Percentiles rank a stretch among this genome's conserved stretches.
phyloP scores from a whole-genome alignment of 129 eudicot species.

The Rutidosis leptorrhynchoides region DNA sequence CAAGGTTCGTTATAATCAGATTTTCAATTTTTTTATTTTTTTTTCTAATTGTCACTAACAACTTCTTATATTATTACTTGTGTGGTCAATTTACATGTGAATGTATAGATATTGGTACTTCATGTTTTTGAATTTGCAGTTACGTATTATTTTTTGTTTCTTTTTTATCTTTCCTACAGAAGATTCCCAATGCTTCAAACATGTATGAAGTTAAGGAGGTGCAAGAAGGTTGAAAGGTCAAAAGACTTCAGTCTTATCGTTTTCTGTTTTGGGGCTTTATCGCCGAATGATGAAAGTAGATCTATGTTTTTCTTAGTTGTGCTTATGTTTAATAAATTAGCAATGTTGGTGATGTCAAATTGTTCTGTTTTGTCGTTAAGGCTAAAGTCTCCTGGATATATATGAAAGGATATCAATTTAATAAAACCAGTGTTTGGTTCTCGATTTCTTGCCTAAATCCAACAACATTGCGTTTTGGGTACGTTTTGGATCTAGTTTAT shows the following conservation, averaged over 20 bases:
- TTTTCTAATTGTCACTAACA: neutral
- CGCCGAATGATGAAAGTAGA: no score
- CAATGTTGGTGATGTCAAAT: conserved; percentile 4
- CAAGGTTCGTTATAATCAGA: conserved; percentile 42
- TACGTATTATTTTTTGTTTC: neutral
- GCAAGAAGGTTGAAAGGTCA: conserved; percentile 21
- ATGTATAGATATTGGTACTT: neutral
- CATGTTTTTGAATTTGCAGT: neutral
- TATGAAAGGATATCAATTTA: neutral
- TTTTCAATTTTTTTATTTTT: neutral
- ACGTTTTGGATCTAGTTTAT: neutral
- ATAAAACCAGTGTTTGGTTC: neutral
- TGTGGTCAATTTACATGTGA: neutral
- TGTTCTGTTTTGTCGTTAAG: conserved; percentile 3
- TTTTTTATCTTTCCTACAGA: conserved; percentile 11
- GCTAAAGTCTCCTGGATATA: neutral
- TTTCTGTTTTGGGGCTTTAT: neutral
- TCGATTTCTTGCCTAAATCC: neutral
- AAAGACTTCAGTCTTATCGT: conserved; percentile 1
- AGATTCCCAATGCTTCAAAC: conserved; percentile 15
- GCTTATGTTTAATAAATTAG: conserved; percentile 20
- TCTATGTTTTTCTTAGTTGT: conserved; percentile 18
- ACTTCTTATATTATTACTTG: neutral
- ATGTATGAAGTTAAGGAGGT: conserved; percentile 21
- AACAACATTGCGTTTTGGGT: neutral